Evolutionary conservation across 768 basidiomycete species (phyloP), one percentile per base, ranked within the genome.

Genomic region (Cyclocybe cylindracea): DNA sequence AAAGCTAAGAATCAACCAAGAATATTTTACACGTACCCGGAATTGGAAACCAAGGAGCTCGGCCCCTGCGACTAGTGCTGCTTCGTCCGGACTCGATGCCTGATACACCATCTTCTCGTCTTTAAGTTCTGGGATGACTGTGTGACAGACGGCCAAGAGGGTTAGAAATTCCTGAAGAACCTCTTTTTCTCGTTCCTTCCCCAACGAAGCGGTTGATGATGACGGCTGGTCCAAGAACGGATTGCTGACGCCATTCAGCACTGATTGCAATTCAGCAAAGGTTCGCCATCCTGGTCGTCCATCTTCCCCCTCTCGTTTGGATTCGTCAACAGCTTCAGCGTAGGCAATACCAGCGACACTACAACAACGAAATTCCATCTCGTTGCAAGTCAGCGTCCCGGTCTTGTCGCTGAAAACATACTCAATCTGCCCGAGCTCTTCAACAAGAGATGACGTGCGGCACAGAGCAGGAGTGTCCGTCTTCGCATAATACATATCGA

Each of bases 381-480:
- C 94, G 71, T 98, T 98, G 56, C 95, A 83, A 2, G 96, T 98
- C 18, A 98, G 77, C 0, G 96, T 98, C 6, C 96, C 92, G 1
- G 93, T 94, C 72, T 95, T 95, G 72, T 95, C 92, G 50, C 89
- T 91, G 73, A 96, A 96, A 2, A 96, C 90, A 62, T 92, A 95
- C 75, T 95, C 94, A 54, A 98, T 98, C 67, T 98, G 97, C 0
- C 97, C 97, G 10, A 99, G 84, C 66, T 99, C 97, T 71, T 99
- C 97, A 10, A 99, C 97, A 14, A 99, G 84, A 2, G 93, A 94
- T 1, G 96, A 98, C 1, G 97, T 99, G n/a, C 96, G 85, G 63
- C 97, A 98, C 18, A 98, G 78, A 0, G 97, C 97, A 0, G 97
- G 94, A 0, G 96, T 98, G 66, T 99, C 97, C 0, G 96, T 97